A percentile compares a stretch with the other conserved stretches of the same genome.
phyloP scores from a whole-genome alignment of 2,329 filamentous ascomycete genomes.

The Aspergillus sp. region DNA sequence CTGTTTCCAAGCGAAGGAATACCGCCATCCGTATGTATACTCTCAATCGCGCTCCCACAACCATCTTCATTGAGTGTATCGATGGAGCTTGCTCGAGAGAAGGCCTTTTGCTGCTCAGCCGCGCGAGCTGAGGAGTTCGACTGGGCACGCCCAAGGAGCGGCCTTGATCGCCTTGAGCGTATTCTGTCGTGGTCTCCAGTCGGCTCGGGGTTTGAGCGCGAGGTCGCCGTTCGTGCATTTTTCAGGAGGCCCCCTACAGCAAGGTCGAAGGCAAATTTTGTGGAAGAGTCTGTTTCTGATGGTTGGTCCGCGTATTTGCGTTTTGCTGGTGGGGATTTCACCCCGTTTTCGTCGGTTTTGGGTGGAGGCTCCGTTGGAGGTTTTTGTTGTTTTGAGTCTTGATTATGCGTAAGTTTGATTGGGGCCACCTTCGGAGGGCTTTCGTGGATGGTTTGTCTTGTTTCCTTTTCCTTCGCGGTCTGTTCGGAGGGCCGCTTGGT shows the following conservation, averaged over 20 bases:
- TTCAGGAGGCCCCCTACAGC: constrained; percentile 44
- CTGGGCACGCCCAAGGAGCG: constrained; percentile 43
- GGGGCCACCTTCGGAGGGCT: neutral
- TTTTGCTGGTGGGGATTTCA: constrained; percentile 14
- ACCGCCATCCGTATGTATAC: constrained; percentile 26
- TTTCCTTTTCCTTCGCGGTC: constrained; percentile 11
- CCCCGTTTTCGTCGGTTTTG: neutral
- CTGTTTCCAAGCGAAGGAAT: constrained; percentile 33
- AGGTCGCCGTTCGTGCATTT: constrained; percentile 36
- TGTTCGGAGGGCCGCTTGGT: constrained; percentile 11
- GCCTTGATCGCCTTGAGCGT: constrained; percentile 31
- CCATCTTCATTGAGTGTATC: constrained; percentile 50
- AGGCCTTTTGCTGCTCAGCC: constrained; percentile 21
- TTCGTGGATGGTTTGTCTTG: neutral
- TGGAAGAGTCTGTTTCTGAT: constrained; percentile 13
- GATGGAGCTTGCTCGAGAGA: constrained; percentile 50
- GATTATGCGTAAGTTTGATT: neutral
- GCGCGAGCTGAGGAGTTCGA: constrained; percentile 38
- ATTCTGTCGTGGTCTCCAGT: constrained; percentile 19
- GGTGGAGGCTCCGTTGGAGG: neutral
- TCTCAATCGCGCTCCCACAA: constrained; percentile 37
- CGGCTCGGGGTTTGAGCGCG: constrained; percentile 25
- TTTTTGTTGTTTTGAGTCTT: neutral
- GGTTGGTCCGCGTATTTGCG: constrained; percentile 16
- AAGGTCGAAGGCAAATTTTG: constrained; percentile 32